These are phyloP conservation scores for Zychaea mexicana DNA, from an alignment of 371 early-diverging fungal species.

Conservation along the genomic window DNA sequence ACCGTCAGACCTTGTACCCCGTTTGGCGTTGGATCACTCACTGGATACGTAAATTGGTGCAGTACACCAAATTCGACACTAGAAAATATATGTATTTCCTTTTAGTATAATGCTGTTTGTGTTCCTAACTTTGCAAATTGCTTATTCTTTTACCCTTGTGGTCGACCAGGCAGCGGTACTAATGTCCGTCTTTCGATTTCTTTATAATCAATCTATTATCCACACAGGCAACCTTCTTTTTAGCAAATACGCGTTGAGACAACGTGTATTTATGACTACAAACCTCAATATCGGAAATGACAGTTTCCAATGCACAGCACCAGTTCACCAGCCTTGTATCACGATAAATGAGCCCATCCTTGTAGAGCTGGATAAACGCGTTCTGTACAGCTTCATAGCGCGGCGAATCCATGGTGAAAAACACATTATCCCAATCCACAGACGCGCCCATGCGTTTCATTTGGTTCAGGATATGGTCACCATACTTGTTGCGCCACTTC, in stretches of 20 bases:
- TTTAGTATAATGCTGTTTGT: background rate
- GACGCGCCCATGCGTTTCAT: constrained; percentile 82
- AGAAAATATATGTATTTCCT: constrained; percentile 12
- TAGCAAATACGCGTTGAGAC: no score
- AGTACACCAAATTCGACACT: constrained; percentile 84
- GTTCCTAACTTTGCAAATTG: constrained; percentile 41
- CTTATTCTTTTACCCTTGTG: constrained; percentile 56
- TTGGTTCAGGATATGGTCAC: constrained; percentile 63
- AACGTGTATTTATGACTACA: background rate
- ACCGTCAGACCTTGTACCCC: constrained; percentile 76
- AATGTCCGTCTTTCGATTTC: constrained; percentile 65
- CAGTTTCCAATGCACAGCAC: constrained; percentile 93
- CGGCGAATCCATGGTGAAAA: constrained; percentile 91
- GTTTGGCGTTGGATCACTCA: constrained; percentile 55
- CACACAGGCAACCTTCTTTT: no score
- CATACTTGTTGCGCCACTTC: constrained; percentile 82
- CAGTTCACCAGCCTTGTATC: constrained; percentile 93
- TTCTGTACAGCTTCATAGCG: constrained; percentile 81
- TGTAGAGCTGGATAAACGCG: constrained; percentile 86
- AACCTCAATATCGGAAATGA: constrained; percentile 94
- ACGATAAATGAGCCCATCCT: constrained; percentile 91
- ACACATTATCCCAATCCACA: constrained; percentile 81
- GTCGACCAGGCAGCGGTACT: constrained; percentile 70
- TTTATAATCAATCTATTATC: constrained; percentile 66
- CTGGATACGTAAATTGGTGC: constrained; percentile 67